These are phyloP conservation scores for Colletotrichum magnum DNA, from an alignment of 2,329 filamentous ascomycete species.

Conservation along the genomic window DNA sequence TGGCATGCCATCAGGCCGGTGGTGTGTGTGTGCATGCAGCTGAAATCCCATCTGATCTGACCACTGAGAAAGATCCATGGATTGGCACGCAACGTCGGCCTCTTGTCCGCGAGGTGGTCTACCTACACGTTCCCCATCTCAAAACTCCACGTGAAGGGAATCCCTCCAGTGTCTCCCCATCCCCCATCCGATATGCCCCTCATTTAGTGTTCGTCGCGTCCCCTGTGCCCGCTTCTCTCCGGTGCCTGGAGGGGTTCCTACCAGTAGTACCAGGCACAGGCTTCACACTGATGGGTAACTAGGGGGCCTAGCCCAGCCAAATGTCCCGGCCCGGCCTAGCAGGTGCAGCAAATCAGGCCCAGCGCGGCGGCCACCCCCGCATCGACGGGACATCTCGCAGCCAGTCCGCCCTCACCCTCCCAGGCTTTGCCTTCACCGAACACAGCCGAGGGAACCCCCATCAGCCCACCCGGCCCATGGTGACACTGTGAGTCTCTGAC, in stretches of 20 bases:
- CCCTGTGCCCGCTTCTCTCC: slow-evolving; percentile 38
- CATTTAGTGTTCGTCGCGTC: slow-evolving; percentile 16
- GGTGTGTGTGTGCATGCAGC: slow-evolving; percentile 10
- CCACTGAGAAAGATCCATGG: background rate
- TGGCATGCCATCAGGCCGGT: too few species aligned
- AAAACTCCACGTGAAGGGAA: background rate
- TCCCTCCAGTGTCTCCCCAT: slow-evolving; percentile 29
- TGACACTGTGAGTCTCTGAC: background rate
- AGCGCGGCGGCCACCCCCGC: slow-evolving; percentile 28
- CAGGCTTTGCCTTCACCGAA: slow-evolving; percentile 32
- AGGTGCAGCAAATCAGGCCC: background rate
- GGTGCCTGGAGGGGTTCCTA: slow-evolving; percentile 21
- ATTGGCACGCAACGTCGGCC: background rate
- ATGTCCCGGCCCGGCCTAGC: slow-evolving; percentile 2
- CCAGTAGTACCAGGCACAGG: background rate
- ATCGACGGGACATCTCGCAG: slow-evolving; percentile 31
- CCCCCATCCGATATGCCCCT: slow-evolving; percentile 33
- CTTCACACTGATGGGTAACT: background rate
- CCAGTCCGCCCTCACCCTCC: slow-evolving; percentile 16
- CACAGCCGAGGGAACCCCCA: slow-evolving; percentile 31
- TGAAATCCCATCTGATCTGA: slow-evolving; percentile 3
- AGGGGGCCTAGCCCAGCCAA: background rate
- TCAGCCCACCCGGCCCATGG: slow-evolving; percentile 20
- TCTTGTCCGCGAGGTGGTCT: background rate
- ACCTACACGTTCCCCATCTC: background rate